Evolutionary conservation across 768 basidiomycete species (phyloP).

Genomic region (Candolleomyces efflorescens): DNA sequence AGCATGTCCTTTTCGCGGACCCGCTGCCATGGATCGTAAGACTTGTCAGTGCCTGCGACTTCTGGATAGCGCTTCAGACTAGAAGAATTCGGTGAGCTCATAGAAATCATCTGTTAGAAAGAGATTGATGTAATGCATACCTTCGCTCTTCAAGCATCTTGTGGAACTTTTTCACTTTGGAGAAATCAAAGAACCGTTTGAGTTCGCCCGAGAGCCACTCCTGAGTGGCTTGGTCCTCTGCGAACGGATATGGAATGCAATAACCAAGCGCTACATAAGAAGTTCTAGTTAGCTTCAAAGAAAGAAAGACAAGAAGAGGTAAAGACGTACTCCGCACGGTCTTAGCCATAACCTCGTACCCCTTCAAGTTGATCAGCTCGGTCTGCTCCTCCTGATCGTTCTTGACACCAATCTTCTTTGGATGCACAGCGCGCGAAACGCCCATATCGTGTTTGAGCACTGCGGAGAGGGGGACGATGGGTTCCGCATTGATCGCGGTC

Average conservation of each 20-base stretch:
- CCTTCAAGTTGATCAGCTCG: conserved; percentile 1
- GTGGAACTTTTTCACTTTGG: background rate
- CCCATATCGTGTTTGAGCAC: conserved; percentile 26
- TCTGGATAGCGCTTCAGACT: too few species aligned
- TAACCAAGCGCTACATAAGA: background rate
- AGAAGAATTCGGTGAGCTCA: too few species aligned
- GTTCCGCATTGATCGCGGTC: conserved; percentile 13
- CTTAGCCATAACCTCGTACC: background rate
- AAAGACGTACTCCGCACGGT: background rate
- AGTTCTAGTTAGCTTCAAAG: background rate
- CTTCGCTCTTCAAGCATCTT: background rate
- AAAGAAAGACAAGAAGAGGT: background rate
- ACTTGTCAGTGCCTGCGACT: too few species aligned
- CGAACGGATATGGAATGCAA: background rate
- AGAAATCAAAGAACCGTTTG: background rate
- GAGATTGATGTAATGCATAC: background rate
- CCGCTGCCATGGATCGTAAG: too few species aligned
- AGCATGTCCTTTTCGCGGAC: background rate
- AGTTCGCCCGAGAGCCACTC: conserved; percentile 2
- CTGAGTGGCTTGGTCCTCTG: background rate
- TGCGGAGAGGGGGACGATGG: conserved; percentile 13
- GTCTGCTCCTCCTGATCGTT: conserved; percentile 14
- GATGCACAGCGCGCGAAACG: background rate
- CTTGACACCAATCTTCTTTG: conserved; percentile 7
- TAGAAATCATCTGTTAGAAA: too few species aligned